These are phyloP conservation scores for Penium margaritaceum DNA, from an alignment of 139 green algal species.

Conservation along the genomic window DNA sequence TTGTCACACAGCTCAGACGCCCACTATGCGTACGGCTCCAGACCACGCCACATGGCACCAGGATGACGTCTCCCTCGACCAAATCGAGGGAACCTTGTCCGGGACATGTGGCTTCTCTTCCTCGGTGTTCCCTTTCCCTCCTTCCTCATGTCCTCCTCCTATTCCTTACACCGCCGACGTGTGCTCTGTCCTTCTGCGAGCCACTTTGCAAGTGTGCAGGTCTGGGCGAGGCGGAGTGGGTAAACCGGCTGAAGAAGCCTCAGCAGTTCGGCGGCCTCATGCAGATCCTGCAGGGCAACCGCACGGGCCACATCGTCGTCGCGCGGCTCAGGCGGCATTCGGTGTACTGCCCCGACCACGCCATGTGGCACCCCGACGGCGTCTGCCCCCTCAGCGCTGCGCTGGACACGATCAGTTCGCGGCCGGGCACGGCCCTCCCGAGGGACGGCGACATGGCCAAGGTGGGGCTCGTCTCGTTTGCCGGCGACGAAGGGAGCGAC, in stretches of 20 bases:
- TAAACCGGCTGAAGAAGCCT: neutral
- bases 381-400: too few species aligned
- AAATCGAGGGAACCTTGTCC: too few species aligned
- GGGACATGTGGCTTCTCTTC: too few species aligned
- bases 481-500: neutral
- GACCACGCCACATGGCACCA: too few species aligned
- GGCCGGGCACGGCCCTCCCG: neutral
- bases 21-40: too few species aligned
- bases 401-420: neutral
- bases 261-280: neutral
- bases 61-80: too few species aligned
- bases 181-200: too few species aligned
- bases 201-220: too few species aligned
- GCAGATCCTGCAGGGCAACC: neutral
- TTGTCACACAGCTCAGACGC: too few species aligned
- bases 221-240: neutral
- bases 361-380: neutral
- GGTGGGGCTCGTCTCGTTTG: neutral
- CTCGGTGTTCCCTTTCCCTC: too few species aligned
- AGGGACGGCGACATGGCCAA: neutral
- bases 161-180: too few species aligned
- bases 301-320: neutral
- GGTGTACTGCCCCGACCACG: neutral
- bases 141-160: too few species aligned
- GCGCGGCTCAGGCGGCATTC: neutral